Base-by-base conservation (phyloP, 306 rosid genomes). In the Myrica gale region DNA sequence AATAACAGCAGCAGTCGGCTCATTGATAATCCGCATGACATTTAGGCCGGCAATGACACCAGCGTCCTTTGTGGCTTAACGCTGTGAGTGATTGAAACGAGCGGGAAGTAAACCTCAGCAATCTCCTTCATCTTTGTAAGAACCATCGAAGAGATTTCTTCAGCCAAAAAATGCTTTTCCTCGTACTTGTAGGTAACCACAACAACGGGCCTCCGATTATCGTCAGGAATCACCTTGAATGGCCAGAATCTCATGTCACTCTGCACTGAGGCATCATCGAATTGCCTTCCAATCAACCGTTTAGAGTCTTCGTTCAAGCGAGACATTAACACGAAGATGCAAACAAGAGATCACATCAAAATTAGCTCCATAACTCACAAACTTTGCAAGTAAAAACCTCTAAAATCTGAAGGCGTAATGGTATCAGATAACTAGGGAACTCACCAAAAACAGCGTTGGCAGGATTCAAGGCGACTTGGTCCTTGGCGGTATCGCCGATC, bases 401-500 rank as follows among this genome's bases (percentile, higher is more conserved):
- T 50, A 51, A 51, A 32, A 46, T 10, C 23, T 5, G 7, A 46
- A 37, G 10, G 7, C 1, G 23, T 5, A 48, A 20, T 2, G 2
- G 4, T 5, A 8, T 5, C 4, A 13, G n/a, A 53, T 42, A n/a
- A 19, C 50, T 32, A 21, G 47, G 37, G 8, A 12, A 47, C 81
- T 67, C 65, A 87, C 90, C 88, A 8, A 84, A 87, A 77, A 87
- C 83, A 9, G 88, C 77, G 80, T 87, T 82, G 26, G 65, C 77
- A 4, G 88, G 88, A 73, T 87, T 87, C 90, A 77, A 82, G 0
- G 88, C 84, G 15, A 77, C 84, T 53, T 87, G 85, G 9, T 82
- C 84, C 81, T 79, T 82, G 3, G 90, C 88, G 0, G 88, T 83
- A 73, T 82, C 76, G 1, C 86, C 86, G 54, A 85, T 85, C 82